Conservation (phyloP, 1,284 basidiomycete species). For the Gomphus bonarii region DNA sequence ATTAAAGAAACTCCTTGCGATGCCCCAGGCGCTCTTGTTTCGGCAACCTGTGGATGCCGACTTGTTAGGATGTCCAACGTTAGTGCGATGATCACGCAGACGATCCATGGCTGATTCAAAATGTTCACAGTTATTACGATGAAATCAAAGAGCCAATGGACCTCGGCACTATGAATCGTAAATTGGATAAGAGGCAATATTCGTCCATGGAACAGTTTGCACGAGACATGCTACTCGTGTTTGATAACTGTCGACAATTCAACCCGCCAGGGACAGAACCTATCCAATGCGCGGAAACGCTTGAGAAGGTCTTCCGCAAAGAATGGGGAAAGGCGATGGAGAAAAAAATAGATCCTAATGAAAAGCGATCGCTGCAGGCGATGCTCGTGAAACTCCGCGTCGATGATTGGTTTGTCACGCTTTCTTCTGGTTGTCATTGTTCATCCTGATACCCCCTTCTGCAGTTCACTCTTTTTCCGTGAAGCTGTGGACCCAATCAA, state of each 20-base stretch:
- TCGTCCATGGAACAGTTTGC: conserved; percentile 73
- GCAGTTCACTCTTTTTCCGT: conserved; percentile 67
- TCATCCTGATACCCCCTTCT: neutral
- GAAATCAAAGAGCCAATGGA: conserved; percentile 96
- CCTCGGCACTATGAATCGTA: conserved; percentile 73
- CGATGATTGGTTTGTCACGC: conserved; percentile 53
- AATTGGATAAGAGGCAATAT: conserved; percentile 63
- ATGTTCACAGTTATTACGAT: conserved; percentile 65
- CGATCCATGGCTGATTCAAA: conserved; percentile 6
- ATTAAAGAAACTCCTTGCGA: conserved; percentile 52
- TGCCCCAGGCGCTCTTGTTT: conserved; percentile 73
- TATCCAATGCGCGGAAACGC: conserved; percentile 55
- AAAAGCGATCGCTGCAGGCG: conserved; percentile 72
- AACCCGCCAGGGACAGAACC: conserved; percentile 79
- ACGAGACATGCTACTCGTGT: conserved; percentile 75
- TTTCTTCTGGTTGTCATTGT: neutral
- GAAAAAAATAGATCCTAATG: conserved; percentile 65
- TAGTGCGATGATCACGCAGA: conserved; percentile 23
- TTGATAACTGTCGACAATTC: conserved; percentile 84
- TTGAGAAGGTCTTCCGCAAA: conserved; percentile 70
- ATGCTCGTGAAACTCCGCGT: conserved; percentile 65
- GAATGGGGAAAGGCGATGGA: conserved; percentile 82
- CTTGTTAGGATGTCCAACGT: conserved; percentile 80
- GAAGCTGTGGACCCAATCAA: conserved; percentile 78
- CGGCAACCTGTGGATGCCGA: conserved; percentile 79